Base-by-base conservation (phyloP, 1,139 yeast genomes). In the Kodamaea sp. region DNA sequence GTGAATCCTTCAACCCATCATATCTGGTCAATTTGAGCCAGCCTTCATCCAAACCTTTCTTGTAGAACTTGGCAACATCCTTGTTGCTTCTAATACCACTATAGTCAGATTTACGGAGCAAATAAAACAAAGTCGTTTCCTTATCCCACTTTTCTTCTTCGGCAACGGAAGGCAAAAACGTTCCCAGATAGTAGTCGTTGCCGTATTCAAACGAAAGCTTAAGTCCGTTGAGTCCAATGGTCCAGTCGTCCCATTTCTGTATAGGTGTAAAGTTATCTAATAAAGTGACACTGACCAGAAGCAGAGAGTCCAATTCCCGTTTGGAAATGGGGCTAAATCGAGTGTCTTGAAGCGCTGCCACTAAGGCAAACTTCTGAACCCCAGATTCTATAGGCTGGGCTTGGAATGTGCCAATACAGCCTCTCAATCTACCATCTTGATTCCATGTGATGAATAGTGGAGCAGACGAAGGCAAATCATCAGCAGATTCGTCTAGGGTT, bases 121-220 rank as follows among this genome's bases (percentile, higher is more conserved):
- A 69, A 46, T 86, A 74, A 44, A 67, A 68, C 37, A 90, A 62
- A 0, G 98, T 90, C 12, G 84, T 80, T 12, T 64, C 61, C 51
- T 85, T 73, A 47, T 73, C 77, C 97, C 97, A 90, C 4, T 76
- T 79, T 48, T 90, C 95, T 44, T 90, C 97, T n/a, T 64, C 71
- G 11, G 96, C 95, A 1, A 94, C 97, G 29, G 80, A 84, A 0
- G 98, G 98, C 30, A 94, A 61, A 47, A 88, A 92, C 0, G 98
- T 92, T 0, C 97, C 89, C 32, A 83, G 76, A 41, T 66, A 66
- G 7, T 51, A 39, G 16, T 57, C 47, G 15, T 70, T 63, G 11
- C 58, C 49, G 10, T 53, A 41, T 1, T 57, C 55, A 42, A 87
- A 71, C 18, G 62, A 57, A 13, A 89, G 76, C 38, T 78, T 71